Evolutionary conservation across 768 basidiomycete species (phyloP), one percentile per base, ranked within the genome.

Genomic region (Tylopilus cervinicoccineus): DNA sequence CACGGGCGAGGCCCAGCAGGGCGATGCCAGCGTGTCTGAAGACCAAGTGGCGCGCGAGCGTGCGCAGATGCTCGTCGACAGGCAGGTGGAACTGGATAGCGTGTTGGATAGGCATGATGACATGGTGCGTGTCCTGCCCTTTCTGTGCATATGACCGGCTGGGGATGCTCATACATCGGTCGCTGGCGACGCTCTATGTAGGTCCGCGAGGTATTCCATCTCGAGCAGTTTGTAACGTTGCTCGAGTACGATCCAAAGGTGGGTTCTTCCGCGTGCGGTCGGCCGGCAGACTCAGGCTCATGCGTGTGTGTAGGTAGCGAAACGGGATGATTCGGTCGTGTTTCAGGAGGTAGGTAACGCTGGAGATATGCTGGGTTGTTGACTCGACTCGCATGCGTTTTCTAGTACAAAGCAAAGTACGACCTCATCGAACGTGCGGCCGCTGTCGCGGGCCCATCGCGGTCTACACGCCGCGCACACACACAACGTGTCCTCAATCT

Each of bases 171-270:
- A 50, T 19, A 42, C 33, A 6, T 27, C 33, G 41, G 34, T 36
- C 32, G 45, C 34, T 39, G 50, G 24, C 42, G 26, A 12, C 7
- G 16, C 22, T 39, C 49, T 13, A 36, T 19, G 34, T 52, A 92
- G 86, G 76, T 95, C 40, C 80, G 93, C 51, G 91, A 97, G 67
- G 74, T 80, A 50, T 97, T 94, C 66, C 93, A 97, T 61, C 75
- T 95, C 68, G 86, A 93, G 54, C 74, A 84, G 49, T 94, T 87
- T 62, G 78, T 81, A 3, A 82, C 78, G 22, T 74, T 95, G 72
- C 68, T 93, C 29, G 75, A 73, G 17, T 97, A 83, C 64, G 78
- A 94, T 66, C 93, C 93, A 9, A 65, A 72, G 66, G 87, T 88
- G 52, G 31, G 79, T 36, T 19, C 8, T 17, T 19, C 34, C 10